A percentile compares a stretch with the other conserved stretches of the same genome.
phyloP scores from a whole-genome alignment of 805 yeast species.

The Schwanniomyces occidentalis region DNA sequence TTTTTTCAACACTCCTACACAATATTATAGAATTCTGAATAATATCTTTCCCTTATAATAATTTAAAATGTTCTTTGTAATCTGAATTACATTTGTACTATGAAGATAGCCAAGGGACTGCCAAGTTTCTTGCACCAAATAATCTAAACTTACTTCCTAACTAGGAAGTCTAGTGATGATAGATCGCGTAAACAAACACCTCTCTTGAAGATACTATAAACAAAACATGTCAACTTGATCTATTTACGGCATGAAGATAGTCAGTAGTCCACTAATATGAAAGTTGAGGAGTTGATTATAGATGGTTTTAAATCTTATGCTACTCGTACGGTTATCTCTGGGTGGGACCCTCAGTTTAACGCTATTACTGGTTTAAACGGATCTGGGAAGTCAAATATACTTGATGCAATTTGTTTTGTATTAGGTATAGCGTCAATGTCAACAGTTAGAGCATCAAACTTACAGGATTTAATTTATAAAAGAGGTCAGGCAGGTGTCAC shows the following conservation, averaged over 20 bases:
- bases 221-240: not conserved
- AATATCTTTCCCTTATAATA: too few species aligned
- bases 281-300: slow-evolving; percentile 91
- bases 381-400: slow-evolving; percentile 93
- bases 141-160: slow-evolving; percentile 10
- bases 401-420: slow-evolving; percentile 98
- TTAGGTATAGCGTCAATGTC: slow-evolving; percentile 92
- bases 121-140: too few species aligned
- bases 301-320: slow-evolving; percentile 99
- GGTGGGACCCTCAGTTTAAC: slow-evolving; percentile 96
- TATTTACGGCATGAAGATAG: not conserved
- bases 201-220: not conserved
- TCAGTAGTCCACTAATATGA: slow-evolving; percentile 50
- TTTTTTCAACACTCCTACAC: too few species aligned
- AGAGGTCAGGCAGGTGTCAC: slow-evolving; percentile 99
- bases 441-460: slow-evolving; percentile 90
- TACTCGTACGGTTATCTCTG: slow-evolving; percentile 89
- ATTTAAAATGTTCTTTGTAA: too few species aligned
- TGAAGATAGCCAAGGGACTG: too few species aligned
- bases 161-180: slow-evolving; percentile 14
- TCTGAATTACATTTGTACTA: too few species aligned
- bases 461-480: slow-evolving; percentile 93
- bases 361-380: slow-evolving; percentile 98
- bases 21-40: too few species aligned
- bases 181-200: slow-evolving; percentile 10